Base-by-base conservation (phyloP, 2,329 filamentous ascomycete species). In the Acrocalymma vagum region DNA sequence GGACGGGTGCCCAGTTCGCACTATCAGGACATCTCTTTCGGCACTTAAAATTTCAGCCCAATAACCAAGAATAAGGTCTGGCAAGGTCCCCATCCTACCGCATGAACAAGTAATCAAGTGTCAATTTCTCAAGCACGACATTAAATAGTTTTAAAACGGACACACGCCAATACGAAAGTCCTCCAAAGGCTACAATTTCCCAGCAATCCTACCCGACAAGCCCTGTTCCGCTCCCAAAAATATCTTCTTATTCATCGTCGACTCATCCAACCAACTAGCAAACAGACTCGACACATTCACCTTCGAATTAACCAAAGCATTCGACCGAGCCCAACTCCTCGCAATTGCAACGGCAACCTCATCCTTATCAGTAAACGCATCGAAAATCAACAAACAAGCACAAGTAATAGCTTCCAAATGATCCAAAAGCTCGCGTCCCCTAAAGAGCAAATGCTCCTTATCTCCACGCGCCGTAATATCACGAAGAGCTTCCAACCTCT, bases 321-420 rank as follows among this genome's bases (percentile, higher is more conserved):
- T 54, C 9, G 35, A 45, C 20, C 25, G 23, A 1, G 56, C 28
- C 70, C 72, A 76, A 26, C 71, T 57, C 15, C 53, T 53, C 5
- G 70, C 67, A 13, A 73, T 58, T 29, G 70, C 69, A 6, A 31
- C 35, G 1, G 67, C 65, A 10, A 68, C 44, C 5, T 35, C 38
- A 50, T 70, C 58, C 1, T 52, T 54, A 39, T 70, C 67, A 11
- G 62, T 53, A 26, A 58, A 48, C 1, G 69, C 69, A 54, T 76
- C 73, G 18, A 67, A 53, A 3, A 67, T 53, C 13, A 76, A 53
- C 17, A 74, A 51, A 1, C 60, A 45, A n/a, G 62, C 63, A 24
- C 60, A 53, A 0, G 73, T 60, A 6, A 75, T 43, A 50, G 64
- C 68, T 5, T 67, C 65, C 3, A 75, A 34, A 9, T 53, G 43